These are phyloP conservation scores for Metarhizium anisopliae DNA, from an alignment of 2,329 filamentous ascomycete species.

Conservation along the genomic window DNA sequence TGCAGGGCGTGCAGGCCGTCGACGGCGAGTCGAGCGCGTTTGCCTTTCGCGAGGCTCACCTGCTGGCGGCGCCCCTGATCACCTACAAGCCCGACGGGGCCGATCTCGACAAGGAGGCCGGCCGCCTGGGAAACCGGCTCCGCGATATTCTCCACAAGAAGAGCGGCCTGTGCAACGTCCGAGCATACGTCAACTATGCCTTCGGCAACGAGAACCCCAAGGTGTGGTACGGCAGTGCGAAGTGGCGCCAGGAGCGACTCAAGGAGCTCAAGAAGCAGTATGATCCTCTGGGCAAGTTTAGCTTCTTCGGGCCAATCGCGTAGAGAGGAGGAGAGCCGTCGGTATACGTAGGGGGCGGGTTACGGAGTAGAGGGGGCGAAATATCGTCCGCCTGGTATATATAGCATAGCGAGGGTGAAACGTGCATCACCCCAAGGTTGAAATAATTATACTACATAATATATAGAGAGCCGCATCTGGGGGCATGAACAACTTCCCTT, in stretches of 20 bases:
- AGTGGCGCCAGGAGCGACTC: conserved; percentile 36
- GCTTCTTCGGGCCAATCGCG: conserved; percentile 28
- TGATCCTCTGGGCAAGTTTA: conserved; percentile 33
- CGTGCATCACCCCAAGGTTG: no score
- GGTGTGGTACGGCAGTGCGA: conserved; percentile 36
- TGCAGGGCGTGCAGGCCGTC: conserved; percentile 31
- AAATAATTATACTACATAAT: no score
- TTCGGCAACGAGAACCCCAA: conserved; percentile 31
- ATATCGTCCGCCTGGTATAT: no score
- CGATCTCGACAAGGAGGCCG: conserved; percentile 23
- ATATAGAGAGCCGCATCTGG: no score
- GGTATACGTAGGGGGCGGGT: background rate
- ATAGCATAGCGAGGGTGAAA: no score
- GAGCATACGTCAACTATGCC: conserved; percentile 41
- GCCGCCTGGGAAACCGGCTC: conserved; percentile 26
- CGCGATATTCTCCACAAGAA: conserved; percentile 26
- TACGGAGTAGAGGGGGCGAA: no score
- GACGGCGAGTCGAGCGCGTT: conserved; percentile 30
- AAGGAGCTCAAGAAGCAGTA: conserved; percentile 35
- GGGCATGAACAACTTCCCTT: no score
- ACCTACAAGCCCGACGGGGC: conserved; percentile 23
- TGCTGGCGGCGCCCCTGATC: conserved; percentile 30
- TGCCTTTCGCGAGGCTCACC: conserved; percentile 33
- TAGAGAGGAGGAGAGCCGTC: background rate
- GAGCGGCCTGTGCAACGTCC: conserved; percentile 22